These are phyloP conservation scores for Heritiera fomes DNA, from an alignment of 345 rosid species.

Conservation along the genomic window DNA sequence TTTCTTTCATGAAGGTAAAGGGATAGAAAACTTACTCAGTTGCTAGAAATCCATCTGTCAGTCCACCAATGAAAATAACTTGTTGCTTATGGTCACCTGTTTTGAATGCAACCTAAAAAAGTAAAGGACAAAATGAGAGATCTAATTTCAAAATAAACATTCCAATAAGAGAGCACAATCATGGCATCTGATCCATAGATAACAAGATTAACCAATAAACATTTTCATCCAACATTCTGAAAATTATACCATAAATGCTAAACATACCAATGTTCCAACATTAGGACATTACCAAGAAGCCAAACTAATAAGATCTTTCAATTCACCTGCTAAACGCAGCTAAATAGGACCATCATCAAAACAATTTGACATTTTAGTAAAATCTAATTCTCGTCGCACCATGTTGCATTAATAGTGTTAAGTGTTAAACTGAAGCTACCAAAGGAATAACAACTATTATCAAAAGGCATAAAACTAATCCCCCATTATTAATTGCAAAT, in stretches of 20 bases:
- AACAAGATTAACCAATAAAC: conserved; percentile 1
- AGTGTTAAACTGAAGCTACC: not conserved
- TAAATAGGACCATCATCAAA: not conserved
- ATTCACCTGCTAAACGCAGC: not conserved
- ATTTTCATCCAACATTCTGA: not conserved
- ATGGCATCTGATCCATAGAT: conserved; percentile 15
- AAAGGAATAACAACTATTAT: not conserved
- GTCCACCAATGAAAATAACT: conserved; percentile 82
- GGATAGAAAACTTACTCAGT: conserved; percentile 62
- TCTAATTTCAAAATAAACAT: conserved; percentile 7
- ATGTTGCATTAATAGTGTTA: not conserved
- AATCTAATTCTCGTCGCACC: not conserved
- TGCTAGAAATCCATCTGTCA: conserved; percentile 86
- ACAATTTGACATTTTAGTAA: not conserved
- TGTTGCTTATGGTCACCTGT: conserved; percentile 90
- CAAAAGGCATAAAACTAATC: conserved; percentile 2
- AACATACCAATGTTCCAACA: conserved; percentile 5
- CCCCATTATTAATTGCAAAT: not conserved
- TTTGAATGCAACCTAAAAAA: conserved; percentile 85
- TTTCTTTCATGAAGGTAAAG: conserved; percentile 1
- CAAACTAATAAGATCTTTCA: conserved; percentile 3
- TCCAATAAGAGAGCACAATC: conserved; percentile 10
- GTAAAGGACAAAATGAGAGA: conserved; percentile 18
- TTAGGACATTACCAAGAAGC: conserved; percentile 2
- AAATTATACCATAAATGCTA: not conserved